These are phyloP conservation scores for Stephania yunnanensis DNA, from an alignment of 164 flowering plant species.

Conservation along the genomic window DNA sequence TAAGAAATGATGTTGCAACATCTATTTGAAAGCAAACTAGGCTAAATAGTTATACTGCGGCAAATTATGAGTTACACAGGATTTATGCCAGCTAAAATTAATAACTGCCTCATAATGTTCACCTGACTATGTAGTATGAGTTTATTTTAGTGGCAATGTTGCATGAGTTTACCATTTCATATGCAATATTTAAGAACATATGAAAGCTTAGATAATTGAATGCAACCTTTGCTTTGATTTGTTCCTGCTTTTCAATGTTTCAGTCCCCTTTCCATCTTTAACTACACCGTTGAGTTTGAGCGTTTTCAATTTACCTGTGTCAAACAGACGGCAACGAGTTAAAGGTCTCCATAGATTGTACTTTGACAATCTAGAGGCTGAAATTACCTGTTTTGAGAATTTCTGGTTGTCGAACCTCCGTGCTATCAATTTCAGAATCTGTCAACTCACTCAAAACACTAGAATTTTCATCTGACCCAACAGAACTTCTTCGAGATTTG, in stretches of 20 bases:
- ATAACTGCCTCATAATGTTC: neutral
- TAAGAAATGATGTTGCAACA: neutral
- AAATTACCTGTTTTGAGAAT: conserved; percentile 35
- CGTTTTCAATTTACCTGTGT: conserved; percentile 35
- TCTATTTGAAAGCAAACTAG: neutral
- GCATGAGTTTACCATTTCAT: neutral
- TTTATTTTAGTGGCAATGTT: neutral
- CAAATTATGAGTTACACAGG: neutral
- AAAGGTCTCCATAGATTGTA: neutral
- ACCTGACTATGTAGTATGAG: neutral
- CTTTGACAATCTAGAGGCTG: conserved; percentile 1
- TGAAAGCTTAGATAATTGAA: neutral
- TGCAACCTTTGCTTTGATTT: conserved; percentile 34
- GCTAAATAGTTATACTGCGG: neutral
- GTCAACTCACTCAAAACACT: conserved; percentile 39
- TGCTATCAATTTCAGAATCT: conserved; percentile 28
- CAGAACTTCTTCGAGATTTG: conserved; percentile 11
- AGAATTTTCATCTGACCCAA: conserved; percentile 35
- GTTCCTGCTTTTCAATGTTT: conserved; percentile 26
- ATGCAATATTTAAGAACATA: neutral
- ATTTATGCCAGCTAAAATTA: neutral
- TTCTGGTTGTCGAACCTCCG: conserved; percentile 44
- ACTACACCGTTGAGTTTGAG: neutral
- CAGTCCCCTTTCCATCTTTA: conserved; percentile 17
- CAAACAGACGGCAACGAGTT: neutral